These are phyloP conservation scores for Xylariales sp. DNA, from an alignment of 2,329 filamentous ascomycete genomes.

Conservation along the genomic window DNA sequence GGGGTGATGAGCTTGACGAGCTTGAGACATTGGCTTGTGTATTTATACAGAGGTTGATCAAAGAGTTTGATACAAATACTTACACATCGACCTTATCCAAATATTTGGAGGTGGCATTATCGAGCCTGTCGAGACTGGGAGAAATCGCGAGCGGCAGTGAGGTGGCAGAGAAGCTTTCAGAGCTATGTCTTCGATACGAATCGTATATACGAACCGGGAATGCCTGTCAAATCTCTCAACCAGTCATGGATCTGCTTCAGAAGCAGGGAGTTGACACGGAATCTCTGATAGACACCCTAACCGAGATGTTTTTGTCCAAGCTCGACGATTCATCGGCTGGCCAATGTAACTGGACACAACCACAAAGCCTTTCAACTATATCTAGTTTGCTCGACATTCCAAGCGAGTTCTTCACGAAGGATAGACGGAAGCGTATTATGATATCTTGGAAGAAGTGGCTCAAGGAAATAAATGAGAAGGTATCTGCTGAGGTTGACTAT, in stretches of 20 bases:
- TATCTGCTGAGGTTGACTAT: constrained; percentile 15
- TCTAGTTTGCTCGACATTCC: constrained; percentile 20
- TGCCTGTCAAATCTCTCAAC: neutral
- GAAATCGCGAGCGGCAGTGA: neutral
- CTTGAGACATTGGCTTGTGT: constrained; percentile 16
- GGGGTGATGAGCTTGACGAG: constrained; percentile 19
- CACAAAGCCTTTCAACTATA: constrained; percentile 15
- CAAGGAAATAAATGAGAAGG: constrained; percentile 13
- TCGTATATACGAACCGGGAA: neutral
- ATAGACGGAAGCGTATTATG: constrained; percentile 25
- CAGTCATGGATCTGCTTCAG: too few relatives aligned
- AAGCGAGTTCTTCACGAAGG: constrained; percentile 20
- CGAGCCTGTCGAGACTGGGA: constrained; percentile 10
- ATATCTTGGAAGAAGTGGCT: constrained; percentile 24
- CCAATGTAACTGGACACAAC: constrained; percentile 18
- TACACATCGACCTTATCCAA: constrained; percentile 9
- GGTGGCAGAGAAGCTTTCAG: neutral
- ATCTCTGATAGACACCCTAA: constrained; percentile 18
- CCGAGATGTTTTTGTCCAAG: constrained; percentile 15
- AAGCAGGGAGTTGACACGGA: too few relatives aligned
- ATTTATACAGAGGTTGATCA: constrained; percentile 17
- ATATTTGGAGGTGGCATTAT: constrained; percentile 21
- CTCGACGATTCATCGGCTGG: constrained; percentile 16
- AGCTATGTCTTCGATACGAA: neutral
- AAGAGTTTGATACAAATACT: constrained; percentile 10